Conservation (phyloP, 768 basidiomycete genomes). For the Lepiota subincarnata region DNA sequence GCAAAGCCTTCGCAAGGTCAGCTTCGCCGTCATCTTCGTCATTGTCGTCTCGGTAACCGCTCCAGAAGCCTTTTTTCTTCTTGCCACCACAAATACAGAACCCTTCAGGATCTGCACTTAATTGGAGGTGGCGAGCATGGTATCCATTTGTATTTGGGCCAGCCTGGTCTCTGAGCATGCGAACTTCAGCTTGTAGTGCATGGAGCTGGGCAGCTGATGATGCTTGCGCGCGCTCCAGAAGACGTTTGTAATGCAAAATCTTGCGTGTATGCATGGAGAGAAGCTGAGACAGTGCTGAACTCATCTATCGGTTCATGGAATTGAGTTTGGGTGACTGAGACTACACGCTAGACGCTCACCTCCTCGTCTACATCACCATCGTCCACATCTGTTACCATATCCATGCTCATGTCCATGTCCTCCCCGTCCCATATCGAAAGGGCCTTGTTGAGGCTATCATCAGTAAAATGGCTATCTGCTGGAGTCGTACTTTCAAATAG, state of each 20-base stretch:
- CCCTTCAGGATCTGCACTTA: conserved; percentile 24
- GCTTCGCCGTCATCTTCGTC: conserved; percentile 42
- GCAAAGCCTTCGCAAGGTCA: conserved; percentile 40
- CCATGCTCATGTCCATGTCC: conserved; percentile 62
- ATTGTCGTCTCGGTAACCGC: conserved; percentile 54
- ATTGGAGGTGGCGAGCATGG: conserved; percentile 18
- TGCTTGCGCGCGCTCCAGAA: conserved; percentile 77
- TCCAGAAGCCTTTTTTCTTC: conserved; percentile 67
- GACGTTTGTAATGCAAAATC: conserved; percentile 69
- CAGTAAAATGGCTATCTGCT: conserved; percentile 22
- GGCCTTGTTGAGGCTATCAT: conserved; percentile 27
- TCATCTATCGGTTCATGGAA: conserved; percentile 27
- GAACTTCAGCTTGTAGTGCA: conserved; percentile 78
- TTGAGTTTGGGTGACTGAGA: not conserved
- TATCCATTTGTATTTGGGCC: conserved; percentile 17
- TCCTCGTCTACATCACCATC: conserved; percentile 71
- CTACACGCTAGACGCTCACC: conserved; percentile 27
- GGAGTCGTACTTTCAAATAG: conserved; percentile 21
- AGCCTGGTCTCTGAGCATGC: conserved; percentile 50
- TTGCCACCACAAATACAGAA: conserved; percentile 57
- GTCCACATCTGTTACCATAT: conserved; percentile 64
- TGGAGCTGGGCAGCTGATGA: conserved; percentile 79
- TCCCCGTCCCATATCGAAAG: conserved; percentile 36
- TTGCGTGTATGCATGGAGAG: conserved; percentile 47
- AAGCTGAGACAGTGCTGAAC: conserved; percentile 33